Evolutionary conservation across 1,284 basidiomycete species (phyloP), one percentile per base, ranked within the genome.

Genomic region (Cryptococcus depauperatus): DNA sequence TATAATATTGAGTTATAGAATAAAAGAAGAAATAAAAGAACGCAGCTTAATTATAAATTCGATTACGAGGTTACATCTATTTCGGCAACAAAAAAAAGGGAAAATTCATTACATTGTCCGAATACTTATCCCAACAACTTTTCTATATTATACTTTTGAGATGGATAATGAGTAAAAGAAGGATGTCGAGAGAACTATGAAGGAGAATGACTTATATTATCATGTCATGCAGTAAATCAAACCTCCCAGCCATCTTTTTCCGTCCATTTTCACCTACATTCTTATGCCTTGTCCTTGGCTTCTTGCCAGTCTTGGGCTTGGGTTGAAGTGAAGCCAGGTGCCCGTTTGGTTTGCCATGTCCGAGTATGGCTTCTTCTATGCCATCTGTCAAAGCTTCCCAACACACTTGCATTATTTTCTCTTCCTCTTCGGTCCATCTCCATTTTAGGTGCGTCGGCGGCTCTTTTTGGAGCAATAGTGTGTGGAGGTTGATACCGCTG

Each of bases 401-500:
- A 29, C 82, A 44, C 3, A 50, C n/a, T 11, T 57, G 43, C 14
- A 84, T 71, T 22, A 43, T 34, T 7, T 42, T 40, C 25, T 60
- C 46, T 21, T 52, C 50, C 16, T 49, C 48, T 10, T 26, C 8
- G 0, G 23, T 27, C 56, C 60, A 61, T 22, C 50, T 51, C 48
- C 48, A 55, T 9, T 86, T 68, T 5, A 77, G 73, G 54, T 85
- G 78, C 0, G 77, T 69, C 18, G 85, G 68, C 18, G 79, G 74
- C 23, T 78, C 76, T 29, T 82, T 70, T 16, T 43, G 30, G 4
- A 25, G 22, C 3, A 69, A 45, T 1, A 62, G 32, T 1, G 40
- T 48, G 48, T 69, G 66, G 0, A 66, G 37, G 6, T 51, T 56
- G 3, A 54, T 34, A 14, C 66, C 66, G 5, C 53, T 57, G 48